Conservation (phyloP, 306 rosid genomes). For the Sechiopsis laciniata region DNA sequence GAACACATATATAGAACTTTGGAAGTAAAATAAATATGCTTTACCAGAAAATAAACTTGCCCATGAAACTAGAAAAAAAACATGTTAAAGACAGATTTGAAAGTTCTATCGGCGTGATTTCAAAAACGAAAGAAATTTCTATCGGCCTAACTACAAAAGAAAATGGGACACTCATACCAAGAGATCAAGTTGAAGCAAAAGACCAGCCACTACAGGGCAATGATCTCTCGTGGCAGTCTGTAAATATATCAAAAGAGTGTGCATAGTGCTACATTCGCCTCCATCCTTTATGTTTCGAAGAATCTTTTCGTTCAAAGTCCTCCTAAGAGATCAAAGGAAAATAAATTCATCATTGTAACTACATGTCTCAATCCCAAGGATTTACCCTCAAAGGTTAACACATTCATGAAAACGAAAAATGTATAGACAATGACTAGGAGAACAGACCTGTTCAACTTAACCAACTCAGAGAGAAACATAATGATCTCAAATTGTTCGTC, state of each 20-base stretch:
- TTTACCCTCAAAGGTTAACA: background rate
- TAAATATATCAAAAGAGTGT: slow-evolving; percentile 62
- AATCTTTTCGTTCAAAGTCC: slow-evolving; percentile 65
- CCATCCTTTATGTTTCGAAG: slow-evolving; percentile 76
- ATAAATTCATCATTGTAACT: background rate
- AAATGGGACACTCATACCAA: slow-evolving; percentile 49
- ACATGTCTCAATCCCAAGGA: background rate
- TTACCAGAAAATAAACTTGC: slow-evolving; percentile 17
- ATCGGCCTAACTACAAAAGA: slow-evolving; percentile 16
- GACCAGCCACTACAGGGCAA: slow-evolving; percentile 78
- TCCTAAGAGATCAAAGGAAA: slow-evolving; percentile 41
- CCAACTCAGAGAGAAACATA: slow-evolving; percentile 59
- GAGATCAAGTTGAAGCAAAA: slow-evolving; percentile 89
- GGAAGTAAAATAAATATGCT: slow-evolving; percentile 3
- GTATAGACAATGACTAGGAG: background rate
- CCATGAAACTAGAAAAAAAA: background rate
- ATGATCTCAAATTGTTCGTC: slow-evolving; percentile 57
- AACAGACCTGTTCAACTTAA: slow-evolving; percentile 63
- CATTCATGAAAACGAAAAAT: background rate
- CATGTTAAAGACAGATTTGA: background rate
- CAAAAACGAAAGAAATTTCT: too few species aligned
- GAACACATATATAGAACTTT: background rate
- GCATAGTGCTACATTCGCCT: slow-evolving; percentile 85
- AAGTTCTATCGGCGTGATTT: slow-evolving; percentile 20
- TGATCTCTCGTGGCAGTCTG: slow-evolving; percentile 63